Evolutionary conservation across 192 early-diverging fungal species (phyloP), one percentile per base, ranked within the genome.

Genomic region (Thoreauomyces humboldtii): DNA sequence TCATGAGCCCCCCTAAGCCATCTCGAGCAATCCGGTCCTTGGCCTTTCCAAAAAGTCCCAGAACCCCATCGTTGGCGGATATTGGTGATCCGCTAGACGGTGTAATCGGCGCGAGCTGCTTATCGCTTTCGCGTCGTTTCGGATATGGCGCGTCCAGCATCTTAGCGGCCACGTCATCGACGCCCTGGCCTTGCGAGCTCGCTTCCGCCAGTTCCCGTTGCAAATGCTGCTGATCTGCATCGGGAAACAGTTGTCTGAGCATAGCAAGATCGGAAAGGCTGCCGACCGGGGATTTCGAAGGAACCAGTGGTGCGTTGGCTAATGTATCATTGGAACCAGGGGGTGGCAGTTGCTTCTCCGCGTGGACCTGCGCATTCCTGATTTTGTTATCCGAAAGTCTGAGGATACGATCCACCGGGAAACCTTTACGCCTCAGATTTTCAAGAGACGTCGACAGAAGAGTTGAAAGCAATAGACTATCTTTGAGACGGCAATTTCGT

Each of bases 381-480:
- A 77, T 21, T 35, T 73, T 73, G 33, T 63, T 67, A 34, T 69
- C 54, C 27, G 72, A 44, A 7, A 76, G 42, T 42, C 76, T 83
- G 32, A 87, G 59, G 12, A 87, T 81, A n/a, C 86, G 71, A 48
- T 87, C 86, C 3, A 87, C 85, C 3, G 85, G 85, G 68, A 86
- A 88, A 17, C 86, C 85, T 78, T 91, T 94, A 15, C 87, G 77
- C 28, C 79, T 77, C 45, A 93, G 58, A 44, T 86, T 83, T 9
- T 80, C 58, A 15, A 92, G 67, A n/a, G 81, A 84, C 0, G 89
- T 88, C 0, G 83, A 83, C 28, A 94, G 77, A 35, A 92, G 76
- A 4, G 88, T 87, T 6, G 86, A 87, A 37, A 90, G 77, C 51
- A 93, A 76, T 56, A 94, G 81, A 0, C 87, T 78, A 67, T 92